Evolutionary conservation across 2,329 filamentous ascomycete species (phyloP).

Genomic region (Diaporthe longicolla): DNA sequence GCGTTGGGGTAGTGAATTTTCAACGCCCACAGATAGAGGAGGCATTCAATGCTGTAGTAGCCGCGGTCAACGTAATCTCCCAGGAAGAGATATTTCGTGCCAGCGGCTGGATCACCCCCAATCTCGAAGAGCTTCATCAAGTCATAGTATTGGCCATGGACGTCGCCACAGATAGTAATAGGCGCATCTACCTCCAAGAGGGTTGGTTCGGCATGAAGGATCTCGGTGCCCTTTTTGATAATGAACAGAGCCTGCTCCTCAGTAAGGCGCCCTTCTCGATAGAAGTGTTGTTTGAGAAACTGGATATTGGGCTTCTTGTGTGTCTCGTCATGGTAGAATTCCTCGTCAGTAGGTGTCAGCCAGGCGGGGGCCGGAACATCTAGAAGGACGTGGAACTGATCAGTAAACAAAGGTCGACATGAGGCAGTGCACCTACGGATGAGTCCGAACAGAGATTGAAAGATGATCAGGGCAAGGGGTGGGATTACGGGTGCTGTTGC

Average conservation of each 20-base stretch:
- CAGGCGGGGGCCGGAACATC: slow-evolving; percentile 98
- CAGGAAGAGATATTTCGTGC: slow-evolving; percentile 96
- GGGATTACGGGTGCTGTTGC: too few species aligned
- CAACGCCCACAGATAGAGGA: slow-evolving; percentile 95
- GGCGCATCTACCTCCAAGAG: slow-evolving; percentile 99
- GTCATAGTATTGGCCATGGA: slow-evolving; percentile 99
- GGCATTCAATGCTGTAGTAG: slow-evolving; percentile 99
- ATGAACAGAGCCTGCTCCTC: slow-evolving; percentile 99
- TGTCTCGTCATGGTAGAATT: slow-evolving; percentile 92
- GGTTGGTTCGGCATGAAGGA: slow-evolving; percentile 92
- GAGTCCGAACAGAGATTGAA: too few species aligned
- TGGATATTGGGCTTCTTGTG: slow-evolving; percentile 90
- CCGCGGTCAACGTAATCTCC: slow-evolving; percentile 98
- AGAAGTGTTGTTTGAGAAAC: slow-evolving; percentile 98
- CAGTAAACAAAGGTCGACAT: too few species aligned
- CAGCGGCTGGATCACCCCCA: slow-evolving; percentile 88
- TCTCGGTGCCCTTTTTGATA: slow-evolving; percentile 86
- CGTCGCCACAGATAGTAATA: slow-evolving; percentile 98
- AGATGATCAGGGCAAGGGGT: slow-evolving; percentile 31
- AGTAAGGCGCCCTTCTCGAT: slow-evolving; percentile 94
- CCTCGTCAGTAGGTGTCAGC: slow-evolving; percentile 90
- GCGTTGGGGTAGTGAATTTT: slow-evolving; percentile 99
- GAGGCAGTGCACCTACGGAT: too few species aligned
- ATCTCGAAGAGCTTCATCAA: slow-evolving; percentile 99
- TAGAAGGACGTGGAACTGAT: slow-evolving; percentile 53